A percentile compares a stretch with the other conserved stretches of the same genome.
Evolutionary conservation across 345 rosid genomes (phyloP).

Genomic region (Ricinus communis): DNA sequence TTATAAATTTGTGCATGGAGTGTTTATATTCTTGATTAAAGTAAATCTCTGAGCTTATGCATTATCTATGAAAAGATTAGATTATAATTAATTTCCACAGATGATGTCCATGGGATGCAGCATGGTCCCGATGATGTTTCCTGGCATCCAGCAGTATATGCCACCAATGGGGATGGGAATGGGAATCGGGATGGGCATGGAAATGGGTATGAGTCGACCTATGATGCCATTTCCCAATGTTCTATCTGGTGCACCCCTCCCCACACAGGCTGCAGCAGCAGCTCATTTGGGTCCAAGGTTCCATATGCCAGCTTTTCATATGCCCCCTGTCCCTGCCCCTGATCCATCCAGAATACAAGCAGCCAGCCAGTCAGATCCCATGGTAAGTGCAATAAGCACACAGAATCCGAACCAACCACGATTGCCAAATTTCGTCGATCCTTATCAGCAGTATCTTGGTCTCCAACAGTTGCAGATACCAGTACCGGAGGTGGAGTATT

Average conservation of each 20-base stretch:
- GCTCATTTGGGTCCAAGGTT: constrained; percentile 59
- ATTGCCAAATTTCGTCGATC: constrained; percentile 50
- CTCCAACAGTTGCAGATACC: constrained; percentile 58
- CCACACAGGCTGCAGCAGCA: constrained; percentile 53
- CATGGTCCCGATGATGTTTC: constrained; percentile 88
- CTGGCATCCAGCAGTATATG: constrained; percentile 67
- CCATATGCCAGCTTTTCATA: constrained; percentile 57
- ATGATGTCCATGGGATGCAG: constrained; percentile 90
- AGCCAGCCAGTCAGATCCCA: constrained; percentile 45
- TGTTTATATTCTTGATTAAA: not conserved
- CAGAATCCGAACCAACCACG: constrained; percentile 46
- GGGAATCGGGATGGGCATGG: constrained; percentile 44
- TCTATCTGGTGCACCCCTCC: constrained; percentile 50
- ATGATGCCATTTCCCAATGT: constrained; percentile 79
- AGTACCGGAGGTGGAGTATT: constrained; percentile 49
- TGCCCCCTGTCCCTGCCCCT: constrained; percentile 49
- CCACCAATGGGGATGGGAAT: constrained; percentile 67
- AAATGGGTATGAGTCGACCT: constrained; percentile 51
- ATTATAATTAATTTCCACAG: constrained; percentile 36
- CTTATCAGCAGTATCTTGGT: constrained; percentile 63
- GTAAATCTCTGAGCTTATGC: constrained; percentile 4
- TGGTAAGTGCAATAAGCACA: constrained; percentile 34
- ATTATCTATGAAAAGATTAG: constrained; percentile 18
- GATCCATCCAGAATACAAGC: constrained; percentile 56
- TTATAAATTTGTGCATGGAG: not conserved